Conservation (phyloP, 2,329 filamentous ascomycete species). For the Cladosporium cucumerinum region DNA sequence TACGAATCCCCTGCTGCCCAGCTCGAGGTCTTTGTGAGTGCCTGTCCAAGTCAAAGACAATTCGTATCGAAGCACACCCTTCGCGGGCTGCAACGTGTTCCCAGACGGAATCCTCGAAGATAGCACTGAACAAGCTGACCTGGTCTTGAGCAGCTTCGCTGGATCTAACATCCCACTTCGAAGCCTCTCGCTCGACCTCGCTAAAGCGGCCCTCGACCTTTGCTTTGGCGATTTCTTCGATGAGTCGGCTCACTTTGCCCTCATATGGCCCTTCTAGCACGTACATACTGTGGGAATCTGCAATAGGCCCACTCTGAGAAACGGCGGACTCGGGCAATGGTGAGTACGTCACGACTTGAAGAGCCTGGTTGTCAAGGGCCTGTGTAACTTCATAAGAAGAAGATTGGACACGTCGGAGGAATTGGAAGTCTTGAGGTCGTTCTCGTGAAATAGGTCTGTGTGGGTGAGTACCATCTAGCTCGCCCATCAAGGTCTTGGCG, state of each 20-base stretch:
- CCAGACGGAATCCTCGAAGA: constrained; percentile 68
- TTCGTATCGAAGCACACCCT: constrained; percentile 53
- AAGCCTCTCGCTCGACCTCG: constrained; percentile 76
- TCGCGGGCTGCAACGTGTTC: constrained; percentile 61
- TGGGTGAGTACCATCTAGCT: constrained; percentile 70
- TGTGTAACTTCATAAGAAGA: constrained; percentile 27
- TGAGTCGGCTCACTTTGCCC: constrained; percentile 69
- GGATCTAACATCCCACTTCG: constrained; percentile 75
- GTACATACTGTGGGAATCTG: constrained; percentile 46
- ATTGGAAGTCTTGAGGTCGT: constrained; percentile 65
- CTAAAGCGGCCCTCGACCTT: constrained; percentile 80
- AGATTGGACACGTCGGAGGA: constrained; percentile 42
- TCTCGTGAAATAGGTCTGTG: constrained; percentile 53
- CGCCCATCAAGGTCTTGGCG: constrained; percentile 74
- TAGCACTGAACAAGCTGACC: constrained; percentile 58
- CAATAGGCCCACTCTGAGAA: constrained; percentile 6
- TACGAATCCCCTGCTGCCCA: constrained; percentile 60
- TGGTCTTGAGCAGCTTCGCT: constrained; percentile 58
- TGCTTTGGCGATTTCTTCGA: constrained; percentile 83
- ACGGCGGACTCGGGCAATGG: constrained; percentile 18
- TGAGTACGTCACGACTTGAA: constrained; percentile 31
- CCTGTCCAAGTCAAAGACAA: constrained; percentile 62
- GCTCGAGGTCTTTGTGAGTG: constrained; percentile 35
- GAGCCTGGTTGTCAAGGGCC: constrained; percentile 26
- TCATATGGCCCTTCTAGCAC: constrained; percentile 73